A percentile compares a stretch with the other conserved stretches of the same genome.
Evolutionary conservation across 179 eudicot genomes (phyloP).

Genomic region (Beta corolliflora): DNA sequence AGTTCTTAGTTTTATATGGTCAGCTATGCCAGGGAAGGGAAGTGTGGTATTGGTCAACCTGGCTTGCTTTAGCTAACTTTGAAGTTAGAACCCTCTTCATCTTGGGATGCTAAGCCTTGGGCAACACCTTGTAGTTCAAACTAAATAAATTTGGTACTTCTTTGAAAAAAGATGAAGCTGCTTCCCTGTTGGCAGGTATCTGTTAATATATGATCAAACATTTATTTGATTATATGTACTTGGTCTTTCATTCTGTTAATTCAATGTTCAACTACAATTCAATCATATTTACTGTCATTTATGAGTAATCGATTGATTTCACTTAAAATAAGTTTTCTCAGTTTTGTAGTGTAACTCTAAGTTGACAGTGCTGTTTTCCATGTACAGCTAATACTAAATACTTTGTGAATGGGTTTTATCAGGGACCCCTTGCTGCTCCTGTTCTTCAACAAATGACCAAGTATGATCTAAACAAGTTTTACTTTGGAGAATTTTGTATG

Average conservation of each 20-base stretch:
- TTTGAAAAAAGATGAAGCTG: neutral
- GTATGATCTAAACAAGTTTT: conserved; percentile 81
- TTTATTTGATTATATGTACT: too few relatives aligned
- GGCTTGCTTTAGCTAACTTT: neutral
- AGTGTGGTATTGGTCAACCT: neutral
- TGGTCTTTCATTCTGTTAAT: neutral
- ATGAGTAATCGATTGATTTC: too few relatives aligned
- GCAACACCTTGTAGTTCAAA: neutral
- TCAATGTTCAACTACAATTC: neutral
- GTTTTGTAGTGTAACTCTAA: too few relatives aligned
- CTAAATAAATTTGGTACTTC: neutral
- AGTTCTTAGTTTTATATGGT: too few relatives aligned
- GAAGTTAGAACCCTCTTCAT: neutral
- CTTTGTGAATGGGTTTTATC: conserved; percentile 28
- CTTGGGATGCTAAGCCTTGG: neutral
- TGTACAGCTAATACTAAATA: conserved; percentile 1
- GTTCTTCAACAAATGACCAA: conserved; percentile 87
- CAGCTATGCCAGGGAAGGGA: too few relatives aligned
- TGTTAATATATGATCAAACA: too few relatives aligned
- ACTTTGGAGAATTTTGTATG: conserved; percentile 75
- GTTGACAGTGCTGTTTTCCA: neutral
- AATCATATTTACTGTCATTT: too few relatives aligned
- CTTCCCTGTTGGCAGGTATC: neutral
- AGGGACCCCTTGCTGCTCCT: conserved; percentile 97
- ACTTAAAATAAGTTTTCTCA: too few relatives aligned